Evolutionary conservation across 345 rosid species (phyloP).

Genomic region (Abelmoschus esculentus): DNA sequence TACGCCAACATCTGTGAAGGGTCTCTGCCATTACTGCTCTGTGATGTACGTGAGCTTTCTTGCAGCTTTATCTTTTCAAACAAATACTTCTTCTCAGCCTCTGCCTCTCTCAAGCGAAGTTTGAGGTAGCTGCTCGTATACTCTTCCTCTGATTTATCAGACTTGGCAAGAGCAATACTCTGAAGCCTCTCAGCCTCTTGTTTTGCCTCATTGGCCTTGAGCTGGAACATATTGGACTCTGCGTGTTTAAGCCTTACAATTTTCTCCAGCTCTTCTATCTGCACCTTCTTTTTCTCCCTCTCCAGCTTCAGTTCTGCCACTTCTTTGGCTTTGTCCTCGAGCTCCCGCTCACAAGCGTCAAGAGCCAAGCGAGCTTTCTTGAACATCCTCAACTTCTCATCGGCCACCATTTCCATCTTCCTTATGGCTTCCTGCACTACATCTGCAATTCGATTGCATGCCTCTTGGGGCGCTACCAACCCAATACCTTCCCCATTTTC

Average conservation of each 20-base stretch:
- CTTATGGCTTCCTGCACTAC: slow-evolving; percentile 89
- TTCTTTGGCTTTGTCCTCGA: slow-evolving; percentile 92
- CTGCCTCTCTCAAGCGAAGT: slow-evolving; percentile 88
- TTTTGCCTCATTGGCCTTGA: slow-evolving; percentile 29
- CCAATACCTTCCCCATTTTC: slow-evolving; percentile 80
- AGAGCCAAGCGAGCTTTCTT: slow-evolving; percentile 77
- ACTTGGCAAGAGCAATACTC: slow-evolving; percentile 81
- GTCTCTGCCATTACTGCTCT: slow-evolving; percentile 50
- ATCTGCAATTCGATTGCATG: slow-evolving; percentile 89
- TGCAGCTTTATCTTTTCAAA: slow-evolving; percentile 32
- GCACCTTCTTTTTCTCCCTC: slow-evolving; percentile 68
- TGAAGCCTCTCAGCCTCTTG: slow-evolving; percentile 83
- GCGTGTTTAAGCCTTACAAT: slow-evolving; percentile 92
- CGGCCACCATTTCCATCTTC: slow-evolving; percentile 31
- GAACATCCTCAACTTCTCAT: slow-evolving; percentile 82
- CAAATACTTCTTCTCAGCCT: slow-evolving; percentile 91
- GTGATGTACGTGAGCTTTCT: slow-evolving; percentile 60
- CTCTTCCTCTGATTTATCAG: slow-evolving; percentile 20
- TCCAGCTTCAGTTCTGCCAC: slow-evolving; percentile 25
- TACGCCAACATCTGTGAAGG: slow-evolving; percentile 60
- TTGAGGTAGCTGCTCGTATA: slow-evolving; percentile 81
- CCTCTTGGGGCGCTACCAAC: slow-evolving; percentile 85
- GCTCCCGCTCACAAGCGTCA: slow-evolving; percentile 78
- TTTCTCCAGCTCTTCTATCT: slow-evolving; percentile 86
- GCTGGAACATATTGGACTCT: slow-evolving; percentile 97